Percentiles rank a stretch among this genome's conserved stretches.
Conservation (phyloP, 495 filamentous ascomycete genomes). For the Staphylotrichum longicolle region DNA sequence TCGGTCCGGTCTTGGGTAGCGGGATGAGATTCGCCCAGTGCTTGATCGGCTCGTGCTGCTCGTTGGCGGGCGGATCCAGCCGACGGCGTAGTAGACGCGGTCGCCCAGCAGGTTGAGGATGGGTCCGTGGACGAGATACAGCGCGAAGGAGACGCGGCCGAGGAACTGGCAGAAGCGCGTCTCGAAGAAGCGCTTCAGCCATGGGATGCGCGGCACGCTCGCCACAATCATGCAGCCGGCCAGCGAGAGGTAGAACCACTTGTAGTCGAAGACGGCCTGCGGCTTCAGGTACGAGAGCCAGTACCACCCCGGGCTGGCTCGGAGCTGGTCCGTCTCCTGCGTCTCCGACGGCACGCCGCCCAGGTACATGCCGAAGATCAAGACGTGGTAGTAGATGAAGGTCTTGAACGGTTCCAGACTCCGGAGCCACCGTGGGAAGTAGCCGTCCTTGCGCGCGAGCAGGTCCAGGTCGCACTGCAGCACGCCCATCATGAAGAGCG, state of each 20-base stretch:
- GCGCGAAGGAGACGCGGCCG: constrained; percentile 61
- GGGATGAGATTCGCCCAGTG: constrained; percentile 49
- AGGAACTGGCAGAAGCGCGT: constrained; percentile 61
- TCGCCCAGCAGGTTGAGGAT: constrained; percentile 48
- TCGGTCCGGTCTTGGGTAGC: constrained; percentile 49
- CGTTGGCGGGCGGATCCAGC: constrained; percentile 36
- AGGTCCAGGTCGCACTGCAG: constrained; percentile 51
- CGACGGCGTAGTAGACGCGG: constrained; percentile 51
- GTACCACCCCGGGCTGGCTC: constrained; percentile 45
- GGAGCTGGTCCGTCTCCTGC: constrained; percentile 37
- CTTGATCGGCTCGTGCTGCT: constrained; percentile 34
- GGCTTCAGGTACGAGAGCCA: constrained; percentile 49
- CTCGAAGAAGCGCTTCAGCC: constrained; percentile 55
- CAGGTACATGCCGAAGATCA: constrained; percentile 44
- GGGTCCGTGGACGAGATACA: constrained; percentile 67
- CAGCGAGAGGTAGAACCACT: constrained; percentile 50
- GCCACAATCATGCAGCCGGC: constrained; percentile 56
- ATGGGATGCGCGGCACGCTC: constrained; percentile 44
- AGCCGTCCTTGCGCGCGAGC: constrained; percentile 35
- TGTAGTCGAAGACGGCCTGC: constrained; percentile 53
- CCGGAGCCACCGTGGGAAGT: constrained; percentile 41
- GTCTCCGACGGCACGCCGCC: constrained; percentile 49
- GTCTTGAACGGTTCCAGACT: constrained; percentile 45
- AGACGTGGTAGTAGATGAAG: constrained; percentile 47
- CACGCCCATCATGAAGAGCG: constrained; percentile 51